Percentiles rank a stretch among this genome's conserved stretches.
These are phyloP conservation scores for Ceratocystis ficicola DNA, from an alignment of 2,329 filamentous ascomycete species.

Conservation along the genomic window DNA sequence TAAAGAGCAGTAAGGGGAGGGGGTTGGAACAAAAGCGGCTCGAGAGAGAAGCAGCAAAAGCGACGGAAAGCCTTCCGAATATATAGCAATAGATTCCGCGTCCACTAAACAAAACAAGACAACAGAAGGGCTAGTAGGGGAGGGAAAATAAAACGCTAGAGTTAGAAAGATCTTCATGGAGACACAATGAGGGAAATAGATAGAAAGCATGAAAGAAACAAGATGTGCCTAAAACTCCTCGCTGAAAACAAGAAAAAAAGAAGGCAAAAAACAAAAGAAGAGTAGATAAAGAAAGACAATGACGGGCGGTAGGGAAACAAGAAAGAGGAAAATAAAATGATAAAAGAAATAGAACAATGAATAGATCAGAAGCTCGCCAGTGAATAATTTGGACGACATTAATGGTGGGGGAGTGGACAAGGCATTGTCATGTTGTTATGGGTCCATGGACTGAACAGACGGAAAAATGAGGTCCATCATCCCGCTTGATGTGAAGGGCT, in stretches of 20 bases:
- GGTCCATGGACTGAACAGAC: too few species aligned
- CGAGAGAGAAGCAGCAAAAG: background rate
- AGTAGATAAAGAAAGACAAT: slow-evolving; percentile 2
- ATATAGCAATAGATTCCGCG: background rate
- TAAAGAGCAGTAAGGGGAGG: background rate
- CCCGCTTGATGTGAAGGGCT: too few species aligned
- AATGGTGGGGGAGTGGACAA: too few species aligned
- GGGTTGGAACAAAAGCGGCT: background rate
- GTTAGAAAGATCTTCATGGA: background rate
- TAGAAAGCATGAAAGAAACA: background rate
- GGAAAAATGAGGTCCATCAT: too few species aligned
- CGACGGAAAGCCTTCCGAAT: background rate
- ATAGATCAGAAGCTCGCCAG: too few species aligned
- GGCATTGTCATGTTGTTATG: too few species aligned
- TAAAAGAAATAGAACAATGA: background rate
- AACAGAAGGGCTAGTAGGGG: background rate
- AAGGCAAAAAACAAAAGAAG: background rate
- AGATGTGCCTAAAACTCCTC: slow-evolving; percentile 15
- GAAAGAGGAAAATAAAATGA: background rate
- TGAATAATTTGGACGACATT: too few species aligned
- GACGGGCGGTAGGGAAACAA: background rate
- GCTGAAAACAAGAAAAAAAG: slow-evolving; percentile 16
- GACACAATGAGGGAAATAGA: background rate
- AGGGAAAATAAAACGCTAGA: background rate
- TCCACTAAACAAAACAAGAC: background rate